Evolutionary conservation across 257 asterid species (phyloP).

Genomic region (Nicotiana noctiflora): DNA sequence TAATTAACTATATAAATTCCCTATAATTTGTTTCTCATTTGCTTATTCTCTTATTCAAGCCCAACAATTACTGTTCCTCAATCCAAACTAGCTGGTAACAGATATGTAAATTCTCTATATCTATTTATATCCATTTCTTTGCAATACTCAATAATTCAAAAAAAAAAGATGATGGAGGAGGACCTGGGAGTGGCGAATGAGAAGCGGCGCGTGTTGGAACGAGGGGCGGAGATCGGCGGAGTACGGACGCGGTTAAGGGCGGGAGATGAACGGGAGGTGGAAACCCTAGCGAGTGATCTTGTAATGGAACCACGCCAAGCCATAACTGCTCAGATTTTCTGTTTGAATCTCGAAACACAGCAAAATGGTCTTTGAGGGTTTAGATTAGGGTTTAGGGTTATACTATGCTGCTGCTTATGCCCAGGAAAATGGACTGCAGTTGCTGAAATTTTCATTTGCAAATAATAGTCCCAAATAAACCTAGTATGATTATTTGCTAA

Average conservation of each 20-base stretch:
- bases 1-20: too few species aligned
- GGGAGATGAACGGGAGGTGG: constrained; percentile 70
- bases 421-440: neutral
- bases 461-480: neutral
- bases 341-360: neutral
- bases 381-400: constrained; percentile 28
- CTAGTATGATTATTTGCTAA: neutral
- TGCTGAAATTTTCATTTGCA: neutral
- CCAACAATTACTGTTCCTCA: neutral
- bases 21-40: too few species aligned
- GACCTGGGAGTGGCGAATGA: constrained; percentile 77
- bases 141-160: neutral
- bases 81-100: neutral
- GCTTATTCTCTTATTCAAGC: neutral
- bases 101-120: neutral
- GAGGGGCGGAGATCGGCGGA: constrained; percentile 48
- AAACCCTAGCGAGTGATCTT: constrained; percentile 67
- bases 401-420: constrained; percentile 19
- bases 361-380: constrained; percentile 22
- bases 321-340: constrained; percentile 32
- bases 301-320: constrained; percentile 89
- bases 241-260: constrained; percentile 48
- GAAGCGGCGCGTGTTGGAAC: constrained; percentile 58
- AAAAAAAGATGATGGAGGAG: neutral
- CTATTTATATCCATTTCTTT: neutral